phyloP scores from a whole-genome alignment of 129 eudicot genomes.

The Escallonia rubra region DNA sequence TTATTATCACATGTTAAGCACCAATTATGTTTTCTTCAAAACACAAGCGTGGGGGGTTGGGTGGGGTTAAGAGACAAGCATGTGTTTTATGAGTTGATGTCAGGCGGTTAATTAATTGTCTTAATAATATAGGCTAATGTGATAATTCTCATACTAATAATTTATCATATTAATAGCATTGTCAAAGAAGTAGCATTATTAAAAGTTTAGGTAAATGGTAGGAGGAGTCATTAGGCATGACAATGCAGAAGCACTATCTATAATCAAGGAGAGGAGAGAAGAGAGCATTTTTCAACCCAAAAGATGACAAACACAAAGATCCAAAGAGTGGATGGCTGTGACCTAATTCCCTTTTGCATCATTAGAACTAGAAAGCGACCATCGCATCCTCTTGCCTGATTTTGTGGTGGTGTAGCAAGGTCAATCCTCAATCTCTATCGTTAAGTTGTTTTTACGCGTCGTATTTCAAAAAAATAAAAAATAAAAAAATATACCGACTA shows the following conservation, averaged over 20 bases:
- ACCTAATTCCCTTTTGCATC: background rate
- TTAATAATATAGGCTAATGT: constrained; percentile 5
- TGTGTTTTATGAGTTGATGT: background rate
- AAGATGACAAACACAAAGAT: constrained; percentile 1
- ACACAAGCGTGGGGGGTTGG: background rate
- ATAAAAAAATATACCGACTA: no score
- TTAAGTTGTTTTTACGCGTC: background rate
- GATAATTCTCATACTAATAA: background rate
- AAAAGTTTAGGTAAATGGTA: background rate
- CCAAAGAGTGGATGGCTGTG: constrained; percentile 13
- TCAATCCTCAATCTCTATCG: background rate
- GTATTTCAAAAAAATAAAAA: no score
- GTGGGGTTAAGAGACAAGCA: background rate
- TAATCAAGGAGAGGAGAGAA: background rate
- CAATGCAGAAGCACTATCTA: background rate
- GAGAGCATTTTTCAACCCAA: background rate
- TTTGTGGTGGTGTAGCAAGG: background rate
- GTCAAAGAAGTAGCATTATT: background rate
- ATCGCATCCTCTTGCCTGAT: background rate
- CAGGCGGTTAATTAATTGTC: constrained; percentile 3
- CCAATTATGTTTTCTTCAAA: background rate
- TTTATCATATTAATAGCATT: background rate
- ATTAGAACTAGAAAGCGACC: background rate
- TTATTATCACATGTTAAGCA: background rate
- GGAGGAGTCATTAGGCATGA: constrained; percentile 12